These are phyloP conservation scores for Phalaenopsis aphrodite DNA, from an alignment of 106 monocot genomes.

Conservation along the genomic window DNA sequence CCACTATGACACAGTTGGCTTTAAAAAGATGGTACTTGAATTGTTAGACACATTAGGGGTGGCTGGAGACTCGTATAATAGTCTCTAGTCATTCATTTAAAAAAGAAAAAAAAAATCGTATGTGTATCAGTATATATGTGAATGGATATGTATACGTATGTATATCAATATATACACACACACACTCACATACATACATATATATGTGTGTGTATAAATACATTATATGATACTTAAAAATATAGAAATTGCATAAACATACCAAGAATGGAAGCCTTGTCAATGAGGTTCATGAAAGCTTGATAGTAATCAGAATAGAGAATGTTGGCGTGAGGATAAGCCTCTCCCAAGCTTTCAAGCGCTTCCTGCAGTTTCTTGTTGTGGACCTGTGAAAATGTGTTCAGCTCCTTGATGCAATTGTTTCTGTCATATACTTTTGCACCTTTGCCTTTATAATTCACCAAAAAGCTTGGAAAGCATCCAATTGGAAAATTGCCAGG, in stretches of 20 bases:
- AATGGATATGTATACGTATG: no score
- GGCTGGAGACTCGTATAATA: no score
- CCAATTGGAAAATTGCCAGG: slow-evolving; percentile 27
- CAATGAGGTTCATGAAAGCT: slow-evolving; percentile 26
- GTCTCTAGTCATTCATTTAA: no score
- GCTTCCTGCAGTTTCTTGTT: slow-evolving; percentile 27
- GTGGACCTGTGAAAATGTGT: slow-evolving; percentile 25
- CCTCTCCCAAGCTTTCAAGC: slow-evolving; percentile 8
- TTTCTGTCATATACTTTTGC: neutral
- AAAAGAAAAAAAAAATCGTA: no score
- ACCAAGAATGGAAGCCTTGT: slow-evolving; percentile 23
- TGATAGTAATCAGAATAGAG: slow-evolving; percentile 40
- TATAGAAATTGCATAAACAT: neutral
- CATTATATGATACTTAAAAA: no score
- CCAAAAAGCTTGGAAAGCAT: slow-evolving; percentile 11
- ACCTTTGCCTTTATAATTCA: neutral
- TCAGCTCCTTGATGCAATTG: slow-evolving; percentile 6
- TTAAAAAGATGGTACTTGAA: no score
- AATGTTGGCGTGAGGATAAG: slow-evolving; percentile 15
- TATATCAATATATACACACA: no score
- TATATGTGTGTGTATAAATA: no score
- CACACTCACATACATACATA: no score
- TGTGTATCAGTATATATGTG: no score
- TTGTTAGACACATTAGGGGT: no score
- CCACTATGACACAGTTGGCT: no score